phyloP scores from a whole-genome alignment of 202 grass and related monocot genomes.

The Schoenoplectus triqueter region DNA sequence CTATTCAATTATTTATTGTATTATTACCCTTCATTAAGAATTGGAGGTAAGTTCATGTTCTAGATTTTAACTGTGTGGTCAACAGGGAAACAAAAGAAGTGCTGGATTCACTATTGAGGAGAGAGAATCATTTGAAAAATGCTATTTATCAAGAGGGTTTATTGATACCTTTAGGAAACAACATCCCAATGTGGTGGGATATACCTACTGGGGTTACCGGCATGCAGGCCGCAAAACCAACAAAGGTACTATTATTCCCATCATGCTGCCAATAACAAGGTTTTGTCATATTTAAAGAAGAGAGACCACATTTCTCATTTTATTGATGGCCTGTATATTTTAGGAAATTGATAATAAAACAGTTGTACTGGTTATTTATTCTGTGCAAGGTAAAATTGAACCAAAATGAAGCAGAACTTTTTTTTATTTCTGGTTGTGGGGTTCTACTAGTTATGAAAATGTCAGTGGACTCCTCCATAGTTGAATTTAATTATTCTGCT shows the following conservation, averaged over 20 bases:
- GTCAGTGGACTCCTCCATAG: neutral
- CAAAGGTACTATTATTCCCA: slow-evolving; percentile 57
- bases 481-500: neutral
- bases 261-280: neutral
- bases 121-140: slow-evolving; percentile 78
- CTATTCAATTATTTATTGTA: slow-evolving; percentile 20
- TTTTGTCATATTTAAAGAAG: neutral
- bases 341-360: neutral
- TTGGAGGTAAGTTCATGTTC: slow-evolving; percentile 14
- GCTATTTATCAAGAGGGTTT: slow-evolving; percentile 85
- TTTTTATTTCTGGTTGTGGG: neutral
- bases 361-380: neutral
- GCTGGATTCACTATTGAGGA: slow-evolving; percentile 93
- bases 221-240: slow-evolving; percentile 68
- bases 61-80: slow-evolving; percentile 30
- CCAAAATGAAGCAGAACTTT: neutral
- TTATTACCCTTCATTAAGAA: slow-evolving; percentile 4
- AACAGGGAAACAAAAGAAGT: slow-evolving; percentile 83
- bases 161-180: slow-evolving; percentile 88
- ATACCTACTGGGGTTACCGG: slow-evolving; percentile 95
- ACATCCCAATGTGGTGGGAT: slow-evolving; percentile 72
- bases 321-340: neutral
- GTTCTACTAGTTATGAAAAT: neutral
- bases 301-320: neutral
- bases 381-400: neutral